Evolutionary conservation across 140 eudicot genomes (phyloP), one percentile per base, ranked within the genome.

Genomic region (Bidens hawaiensis): DNA sequence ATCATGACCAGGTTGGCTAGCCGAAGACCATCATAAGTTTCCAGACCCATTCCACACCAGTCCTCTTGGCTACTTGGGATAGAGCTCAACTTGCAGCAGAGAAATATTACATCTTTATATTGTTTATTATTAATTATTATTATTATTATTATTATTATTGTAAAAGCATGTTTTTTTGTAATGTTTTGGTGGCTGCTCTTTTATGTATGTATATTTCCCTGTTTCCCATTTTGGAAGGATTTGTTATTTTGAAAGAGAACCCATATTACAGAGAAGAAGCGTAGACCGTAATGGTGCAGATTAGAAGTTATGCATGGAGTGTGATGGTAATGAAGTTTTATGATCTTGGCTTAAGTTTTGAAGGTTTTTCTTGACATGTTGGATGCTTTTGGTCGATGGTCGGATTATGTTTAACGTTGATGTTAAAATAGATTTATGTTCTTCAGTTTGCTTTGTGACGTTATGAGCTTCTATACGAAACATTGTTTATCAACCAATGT

Each of bases 61-160:
- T 91, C 22, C 91, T 91, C 26, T 81, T 91, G 59, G 80, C 99
- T 49, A 95, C 87, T n/a, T 96, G 99, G 17, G 99, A 91, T 45
- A 71, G 99, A 68, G 99, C 99, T 11, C 96, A 91, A 68, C 99
- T 91, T 11, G 99, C 99, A 17, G 85, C 99, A 3, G 99, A n/a
- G n/a, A n/a, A n/a, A n/a, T n/a, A 91, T 6, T 2, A 9, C 50
- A n/a, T 17, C 49, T 64, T 8, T 69, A 48, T 14, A 21, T 46
- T 34, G 5, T 7, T n/a, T n/a, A n/a, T n/a, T n/a, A n/a, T n/a
- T n/a, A n/a, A n/a, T n/a, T n/a, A n/a, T n/a, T n/a, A n/a, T n/a
- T n/a, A n/a, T n/a, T n/a, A n/a, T n/a, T n/a, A 2, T 22, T 64
- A 25, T 31, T 3, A 23, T 21, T 4, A 30, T 4, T 3, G n/a